Evolutionary conservation across 2,329 filamentous ascomycete species (phyloP), one percentile per base, ranked within the genome.

Genomic region (Xylaria polymorpha): DNA sequence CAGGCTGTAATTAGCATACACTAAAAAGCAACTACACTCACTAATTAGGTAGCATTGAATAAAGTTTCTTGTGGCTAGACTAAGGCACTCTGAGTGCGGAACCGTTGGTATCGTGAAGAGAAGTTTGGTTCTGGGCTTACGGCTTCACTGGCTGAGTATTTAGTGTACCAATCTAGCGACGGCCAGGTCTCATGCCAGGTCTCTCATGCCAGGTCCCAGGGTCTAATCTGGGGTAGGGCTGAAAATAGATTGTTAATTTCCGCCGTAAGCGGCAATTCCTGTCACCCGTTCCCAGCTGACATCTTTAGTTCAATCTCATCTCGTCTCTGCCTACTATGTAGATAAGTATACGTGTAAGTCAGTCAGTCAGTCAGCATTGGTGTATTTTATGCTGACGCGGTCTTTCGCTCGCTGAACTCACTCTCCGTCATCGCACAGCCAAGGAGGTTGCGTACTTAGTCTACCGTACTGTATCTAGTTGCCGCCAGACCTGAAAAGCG

Each of bases 161-260:
- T 48, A 46, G 50, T 56, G 43, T 50, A 15, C 15, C 22, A 18
- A 41, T 43, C 22, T 43, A 20, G 20, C 6, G 44, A 22, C 4
- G 3, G 37, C 14, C 55, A 37, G 37, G 55, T 43, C 7, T 50
- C 53, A 29, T 29, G 25, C 25, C 25, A 29, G 4, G 25, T 29
- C 25, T 43, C 7, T 50, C 53, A 29, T 29, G 25, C 25, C 25
- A 29, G 4, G 25, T 29, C 22, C 59, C 51, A n/a, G 51, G 65
- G 53, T 64, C 32, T 50, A 50, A 63, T 69, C 63, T 63, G 63
- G 59, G 64, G 64, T 67, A 67, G 55, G 58, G 64, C 67, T 64
- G 67, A 69, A 69, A 69, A 69, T 69, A 69, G 64, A 69, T 41
- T 46, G 57, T 37, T 55, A 53, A 69, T 66, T 58, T 69, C 67